phyloP scores from a whole-genome alignment of 148 eudicot species.

The Rhododendron ovatum region DNA sequence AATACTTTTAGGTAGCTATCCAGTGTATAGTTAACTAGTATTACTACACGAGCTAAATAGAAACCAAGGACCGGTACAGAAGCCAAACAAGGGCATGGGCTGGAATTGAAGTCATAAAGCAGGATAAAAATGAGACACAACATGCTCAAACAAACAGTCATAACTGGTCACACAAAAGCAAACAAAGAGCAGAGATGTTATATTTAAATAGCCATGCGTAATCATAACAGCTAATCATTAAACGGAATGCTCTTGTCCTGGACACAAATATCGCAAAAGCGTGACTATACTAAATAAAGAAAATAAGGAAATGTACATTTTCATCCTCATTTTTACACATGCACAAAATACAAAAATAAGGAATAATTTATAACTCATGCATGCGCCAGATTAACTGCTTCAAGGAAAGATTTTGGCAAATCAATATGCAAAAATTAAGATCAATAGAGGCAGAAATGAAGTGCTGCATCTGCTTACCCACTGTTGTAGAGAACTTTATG shows the following conservation, averaged over 20 bases:
- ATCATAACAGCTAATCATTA: neutral
- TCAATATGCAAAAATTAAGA: neutral
- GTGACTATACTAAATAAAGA: neutral
- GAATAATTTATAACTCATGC: neutral
- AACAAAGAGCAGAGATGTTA: neutral
- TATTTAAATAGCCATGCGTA: neutral
- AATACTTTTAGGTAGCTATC: neutral
- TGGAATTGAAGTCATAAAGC: neutral
- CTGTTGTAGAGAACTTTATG: constrained; percentile 82
- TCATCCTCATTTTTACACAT: neutral
- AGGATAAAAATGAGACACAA: neutral
- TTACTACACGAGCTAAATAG: neutral
- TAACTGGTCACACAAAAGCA: neutral
- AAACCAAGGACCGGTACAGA: neutral
- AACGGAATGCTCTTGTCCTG: neutral
- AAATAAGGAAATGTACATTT: neutral
- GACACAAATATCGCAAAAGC: neutral
- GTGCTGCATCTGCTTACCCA: constrained; percentile 56
- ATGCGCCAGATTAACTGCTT: neutral
- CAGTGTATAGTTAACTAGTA: neutral
- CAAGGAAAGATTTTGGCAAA: neutral
- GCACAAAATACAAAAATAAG: neutral
- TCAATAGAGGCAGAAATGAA: neutral
- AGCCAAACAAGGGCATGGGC: neutral
- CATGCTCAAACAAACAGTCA: neutral